A percentile compares a stretch with the other conserved stretches of the same genome.
Conservation (phyloP, 768 basidiomycete genomes). For the Tylopilus balloui region DNA sequence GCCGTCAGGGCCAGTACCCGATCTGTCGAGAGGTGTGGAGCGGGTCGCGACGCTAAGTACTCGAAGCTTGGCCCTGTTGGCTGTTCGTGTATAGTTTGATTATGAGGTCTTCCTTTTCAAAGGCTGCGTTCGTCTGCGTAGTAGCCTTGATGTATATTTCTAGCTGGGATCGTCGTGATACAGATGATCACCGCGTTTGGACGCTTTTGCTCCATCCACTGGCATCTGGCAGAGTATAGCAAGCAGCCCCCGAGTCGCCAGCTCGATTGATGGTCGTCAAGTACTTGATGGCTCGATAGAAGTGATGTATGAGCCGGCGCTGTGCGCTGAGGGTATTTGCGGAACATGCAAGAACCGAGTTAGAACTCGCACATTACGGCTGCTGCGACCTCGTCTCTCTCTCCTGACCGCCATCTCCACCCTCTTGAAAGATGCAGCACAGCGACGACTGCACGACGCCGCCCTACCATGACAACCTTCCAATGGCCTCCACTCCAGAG, state of each 20-base stretch:
- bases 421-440: conserved; percentile 16
- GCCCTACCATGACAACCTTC: conserved; percentile 20
- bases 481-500: conserved; percentile 17
- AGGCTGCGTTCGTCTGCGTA: no score
- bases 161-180: neutral
- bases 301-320: neutral
- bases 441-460: conserved; percentile 26
- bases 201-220: no score
- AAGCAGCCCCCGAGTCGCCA: no score
- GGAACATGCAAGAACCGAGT: neutral
- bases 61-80: conserved; percentile 13
- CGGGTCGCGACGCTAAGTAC: conserved; percentile 6
- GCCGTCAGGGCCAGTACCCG: conserved; percentile 4
- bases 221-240: no score
- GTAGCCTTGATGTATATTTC: conserved; percentile 5
- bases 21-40: conserved; percentile 15
- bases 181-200: no score
- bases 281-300: no score
- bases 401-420: neutral
- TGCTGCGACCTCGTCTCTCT: neutral
- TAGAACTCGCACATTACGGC: neutral
- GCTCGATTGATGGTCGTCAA: no score
- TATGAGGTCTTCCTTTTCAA: neutral
- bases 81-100: conserved; percentile 8
- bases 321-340: no score